phyloP scores from a whole-genome alignment of 1,284 basidiomycete species.

The Kalmanozyma brasiliensis region DNA sequence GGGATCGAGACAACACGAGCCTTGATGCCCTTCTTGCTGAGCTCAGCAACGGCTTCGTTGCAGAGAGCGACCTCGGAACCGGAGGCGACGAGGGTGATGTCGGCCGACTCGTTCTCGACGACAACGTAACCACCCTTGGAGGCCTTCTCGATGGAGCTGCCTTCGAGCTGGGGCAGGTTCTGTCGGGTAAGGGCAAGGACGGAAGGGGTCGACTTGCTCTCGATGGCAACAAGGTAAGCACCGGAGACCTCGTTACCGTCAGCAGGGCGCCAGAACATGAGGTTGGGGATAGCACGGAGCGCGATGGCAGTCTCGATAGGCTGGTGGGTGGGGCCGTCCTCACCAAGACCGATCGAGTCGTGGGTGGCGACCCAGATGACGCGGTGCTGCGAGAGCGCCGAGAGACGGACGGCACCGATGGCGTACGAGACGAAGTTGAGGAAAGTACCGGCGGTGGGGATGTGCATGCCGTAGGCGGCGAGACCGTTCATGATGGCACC shows the following conservation, averaged over 20 bases:
- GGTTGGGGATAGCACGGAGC: constrained; percentile 88
- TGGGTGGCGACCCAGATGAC: constrained; percentile 89
- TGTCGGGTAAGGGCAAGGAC: constrained; percentile 85
- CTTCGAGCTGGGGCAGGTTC: constrained; percentile 91
- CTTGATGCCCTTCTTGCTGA: constrained; percentile 77
- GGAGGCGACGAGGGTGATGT: constrained; percentile 86
- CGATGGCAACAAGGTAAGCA: constrained; percentile 83
- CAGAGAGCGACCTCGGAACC: constrained; percentile 90
- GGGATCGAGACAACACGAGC: constrained; percentile 86
- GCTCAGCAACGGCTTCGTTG: constrained; percentile 81
- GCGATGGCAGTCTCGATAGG: constrained; percentile 88
- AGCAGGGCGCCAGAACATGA: constrained; percentile 77
- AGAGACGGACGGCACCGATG: constrained; percentile 88
- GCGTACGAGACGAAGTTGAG: constrained; percentile 93
- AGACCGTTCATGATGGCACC: constrained; percentile 93
- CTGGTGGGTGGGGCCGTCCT: constrained; percentile 96
- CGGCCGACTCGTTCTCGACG: constrained; percentile 78
- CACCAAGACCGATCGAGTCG: constrained; percentile 71
- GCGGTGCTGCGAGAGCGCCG: constrained; percentile 86
- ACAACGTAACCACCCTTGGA: constrained; percentile 88
- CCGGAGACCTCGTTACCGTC: constrained; percentile 95
- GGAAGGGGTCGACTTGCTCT: constrained; percentile 81
- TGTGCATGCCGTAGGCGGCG: constrained; percentile 83
- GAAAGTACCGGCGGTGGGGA: constrained; percentile 74
- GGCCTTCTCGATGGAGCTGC: constrained; percentile 85